Evolutionary conservation across 2,329 filamentous ascomycete species (phyloP).

Genomic region (Phyllachora maydis): DNA sequence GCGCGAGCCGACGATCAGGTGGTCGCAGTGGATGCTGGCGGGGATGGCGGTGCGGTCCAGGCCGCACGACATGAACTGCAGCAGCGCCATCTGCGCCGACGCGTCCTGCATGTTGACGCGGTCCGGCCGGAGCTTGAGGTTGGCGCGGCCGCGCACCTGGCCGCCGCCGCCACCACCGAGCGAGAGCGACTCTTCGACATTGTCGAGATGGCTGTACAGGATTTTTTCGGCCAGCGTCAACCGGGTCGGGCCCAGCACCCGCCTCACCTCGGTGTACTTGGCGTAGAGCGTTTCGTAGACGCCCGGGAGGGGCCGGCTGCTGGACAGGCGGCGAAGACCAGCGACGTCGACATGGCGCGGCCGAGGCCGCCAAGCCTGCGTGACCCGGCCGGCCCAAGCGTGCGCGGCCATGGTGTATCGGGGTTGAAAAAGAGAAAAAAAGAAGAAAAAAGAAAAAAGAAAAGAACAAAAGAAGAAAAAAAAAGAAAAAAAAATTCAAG

Average conservation of each 20-base stretch:
- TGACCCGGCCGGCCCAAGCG: too few species aligned
- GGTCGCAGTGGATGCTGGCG: constrained; percentile 95
- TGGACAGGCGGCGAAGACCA: too few species aligned
- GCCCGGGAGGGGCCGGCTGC: constrained; percentile 29
- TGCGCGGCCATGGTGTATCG: too few species aligned
- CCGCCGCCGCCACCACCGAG: constrained; percentile 66
- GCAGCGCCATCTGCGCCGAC: constrained; percentile 89
- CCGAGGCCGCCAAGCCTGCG: too few species aligned
- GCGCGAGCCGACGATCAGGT: constrained; percentile 90
- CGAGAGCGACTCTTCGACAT: constrained; percentile 72
- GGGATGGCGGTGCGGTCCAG: constrained; percentile 79
- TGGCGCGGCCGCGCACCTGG: constrained; percentile 69
- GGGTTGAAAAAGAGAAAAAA: too few species aligned
- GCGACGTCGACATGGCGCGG: too few species aligned
- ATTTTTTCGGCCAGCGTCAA: constrained; percentile 96
- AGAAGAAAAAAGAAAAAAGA: too few species aligned
- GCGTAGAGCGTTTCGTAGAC: constrained; percentile 68
- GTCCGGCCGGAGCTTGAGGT: constrained; percentile 92
- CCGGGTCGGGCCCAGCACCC: constrained; percentile 42
- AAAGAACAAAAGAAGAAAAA: too few species aligned
- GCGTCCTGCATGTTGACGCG: constrained; percentile 98
- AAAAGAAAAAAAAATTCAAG: too few species aligned
- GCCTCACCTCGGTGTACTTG: constrained; percentile 54
- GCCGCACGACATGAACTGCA: constrained; percentile 97
- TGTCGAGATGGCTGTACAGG: constrained; percentile 85